A percentile compares a stretch with the other conserved stretches of the same genome.
Conservation (phyloP, 2,329 filamentous ascomycete species). For the Calycina marina region DNA sequence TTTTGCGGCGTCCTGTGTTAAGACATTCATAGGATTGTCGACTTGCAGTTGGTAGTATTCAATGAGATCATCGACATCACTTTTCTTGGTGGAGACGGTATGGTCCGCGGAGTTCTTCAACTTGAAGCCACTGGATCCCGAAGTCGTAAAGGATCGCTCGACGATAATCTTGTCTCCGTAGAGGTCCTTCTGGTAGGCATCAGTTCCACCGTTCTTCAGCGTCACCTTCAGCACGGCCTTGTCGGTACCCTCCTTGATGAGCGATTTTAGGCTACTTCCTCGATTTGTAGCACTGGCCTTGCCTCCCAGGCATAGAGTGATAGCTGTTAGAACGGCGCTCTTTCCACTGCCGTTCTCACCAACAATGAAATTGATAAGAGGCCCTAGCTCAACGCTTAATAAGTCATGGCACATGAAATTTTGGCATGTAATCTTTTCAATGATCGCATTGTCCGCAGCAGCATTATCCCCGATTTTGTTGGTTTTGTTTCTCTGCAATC, state of each 20-base stretch:
- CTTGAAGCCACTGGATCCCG: conserved; percentile 70
- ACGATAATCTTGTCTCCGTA: conserved; percentile 79
- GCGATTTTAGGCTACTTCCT: conserved; percentile 73
- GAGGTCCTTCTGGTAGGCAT: conserved; percentile 67
- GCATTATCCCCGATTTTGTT: conserved; percentile 48
- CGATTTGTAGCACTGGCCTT: conserved; percentile 90
- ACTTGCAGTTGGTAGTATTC: conserved; percentile 91
- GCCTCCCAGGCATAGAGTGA: conserved; percentile 87
- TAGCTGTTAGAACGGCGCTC: conserved; percentile 83
- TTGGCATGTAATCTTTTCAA: conserved; percentile 71
- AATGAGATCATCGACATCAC: conserved; percentile 80
- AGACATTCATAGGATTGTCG: conserved; percentile 89
- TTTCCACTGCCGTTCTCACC: conserved; percentile 97
- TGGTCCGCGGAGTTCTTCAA: conserved; percentile 60
- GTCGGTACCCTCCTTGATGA: conserved; percentile 81
- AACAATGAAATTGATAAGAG: conserved; percentile 94
- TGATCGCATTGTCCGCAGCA: conserved; percentile 69
- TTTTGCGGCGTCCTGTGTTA: conserved; percentile 89
- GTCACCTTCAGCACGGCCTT: conserved; percentile 63
- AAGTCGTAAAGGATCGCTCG: conserved; percentile 74
- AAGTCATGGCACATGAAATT: conserved; percentile 96
- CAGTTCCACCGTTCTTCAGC: conserved; percentile 79
- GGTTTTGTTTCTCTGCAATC: conserved; percentile 26
- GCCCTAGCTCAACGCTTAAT: conserved; percentile 72
- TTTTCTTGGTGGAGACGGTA: conserved; percentile 67